phyloP scores from a whole-genome alignment of 306 rosid species.

The Acacia crassicarpa region DNA sequence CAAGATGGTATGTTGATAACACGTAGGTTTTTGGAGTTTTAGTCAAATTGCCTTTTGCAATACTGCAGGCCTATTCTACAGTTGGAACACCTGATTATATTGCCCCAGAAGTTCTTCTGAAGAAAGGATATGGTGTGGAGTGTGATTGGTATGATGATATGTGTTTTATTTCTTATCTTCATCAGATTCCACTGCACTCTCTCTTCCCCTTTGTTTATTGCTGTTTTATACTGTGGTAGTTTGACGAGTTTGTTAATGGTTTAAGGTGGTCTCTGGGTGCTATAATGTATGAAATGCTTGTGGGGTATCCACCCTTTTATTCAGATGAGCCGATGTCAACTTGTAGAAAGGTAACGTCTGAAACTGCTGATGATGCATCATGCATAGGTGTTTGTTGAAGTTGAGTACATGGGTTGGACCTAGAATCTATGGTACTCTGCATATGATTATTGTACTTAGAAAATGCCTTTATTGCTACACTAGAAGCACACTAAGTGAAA shows the following conservation, averaged over 20 bases:
- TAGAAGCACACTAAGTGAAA: not conserved
- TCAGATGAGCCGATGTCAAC: conserved; percentile 98
- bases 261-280: conserved; percentile 99
- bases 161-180: conserved; percentile 19
- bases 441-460: not conserved
- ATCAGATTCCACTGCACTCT: conserved; percentile 11
- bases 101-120: conserved; percentile 97
- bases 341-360: conserved; percentile 83
- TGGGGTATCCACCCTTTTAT: conserved; percentile 96
- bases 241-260: conserved; percentile 37
- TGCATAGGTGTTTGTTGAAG: conserved; percentile 21
- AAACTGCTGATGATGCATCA: conserved; percentile 31
- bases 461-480: conserved; percentile 24
- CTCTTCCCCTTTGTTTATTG: conserved; percentile 2
- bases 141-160: conserved; percentile 70
- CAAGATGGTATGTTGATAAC: conserved; percentile 8
- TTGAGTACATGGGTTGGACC: conserved; percentile 16
- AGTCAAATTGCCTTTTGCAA: conserved; percentile 30
- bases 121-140: conserved; percentile 99
- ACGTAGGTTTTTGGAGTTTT: not conserved
- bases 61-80: conserved; percentile 89
- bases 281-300: conserved; percentile 99
- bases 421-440: conserved; percentile 8
- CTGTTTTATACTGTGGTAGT: conserved; percentile 12
- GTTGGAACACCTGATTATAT: conserved; percentile 99